These are phyloP conservation scores for Apiospora hydei DNA, from an alignment of 2,329 filamentous ascomycete species.

Conservation along the genomic window DNA sequence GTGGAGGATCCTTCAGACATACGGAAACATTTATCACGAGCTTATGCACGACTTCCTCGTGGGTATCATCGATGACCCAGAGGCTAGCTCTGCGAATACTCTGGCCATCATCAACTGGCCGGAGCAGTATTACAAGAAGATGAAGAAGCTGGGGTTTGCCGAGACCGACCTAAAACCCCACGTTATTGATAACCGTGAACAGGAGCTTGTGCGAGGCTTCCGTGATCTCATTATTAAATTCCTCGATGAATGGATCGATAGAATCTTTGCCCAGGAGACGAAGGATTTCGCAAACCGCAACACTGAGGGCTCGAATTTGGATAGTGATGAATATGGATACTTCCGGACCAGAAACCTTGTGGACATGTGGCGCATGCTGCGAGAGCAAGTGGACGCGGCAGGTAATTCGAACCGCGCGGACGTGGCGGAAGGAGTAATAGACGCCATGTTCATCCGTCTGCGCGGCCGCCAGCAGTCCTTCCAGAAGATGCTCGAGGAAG, in stretches of 20 bases:
- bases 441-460: conserved; percentile 91
- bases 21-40: conserved; percentile 87
- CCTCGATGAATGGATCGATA: conserved; percentile 96
- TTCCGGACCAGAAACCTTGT: conserved; percentile 91
- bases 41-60: conserved; percentile 96
- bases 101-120: conserved; percentile 94
- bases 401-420: conserved; percentile 85
- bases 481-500: conserved; percentile 88
- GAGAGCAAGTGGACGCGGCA: conserved; percentile 88
- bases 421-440: conserved; percentile 92
- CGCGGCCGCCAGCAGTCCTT: conserved; percentile 83
- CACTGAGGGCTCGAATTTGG: conserved; percentile 76
- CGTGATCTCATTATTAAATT: conserved; percentile 93
- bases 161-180: conserved; percentile 82
- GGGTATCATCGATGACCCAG: conserved; percentile 80
- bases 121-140: conserved; percentile 95
- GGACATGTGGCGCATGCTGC: conserved; percentile 97
- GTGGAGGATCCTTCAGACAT: conserved; percentile 94
- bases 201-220: conserved; percentile 92
- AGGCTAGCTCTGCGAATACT: conserved; percentile 85
- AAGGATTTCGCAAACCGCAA: conserved; percentile 82
- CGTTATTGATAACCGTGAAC: conserved; percentile 87
- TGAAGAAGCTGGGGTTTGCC: conserved; percentile 85
- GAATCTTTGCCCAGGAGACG: conserved; percentile 84
- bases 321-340: conserved; percentile 87